A percentile compares a stretch with the other conserved stretches of the same genome.
Conservation (phyloP, 192 early-diverging fungal genomes). For the Pilaira anomala region DNA sequence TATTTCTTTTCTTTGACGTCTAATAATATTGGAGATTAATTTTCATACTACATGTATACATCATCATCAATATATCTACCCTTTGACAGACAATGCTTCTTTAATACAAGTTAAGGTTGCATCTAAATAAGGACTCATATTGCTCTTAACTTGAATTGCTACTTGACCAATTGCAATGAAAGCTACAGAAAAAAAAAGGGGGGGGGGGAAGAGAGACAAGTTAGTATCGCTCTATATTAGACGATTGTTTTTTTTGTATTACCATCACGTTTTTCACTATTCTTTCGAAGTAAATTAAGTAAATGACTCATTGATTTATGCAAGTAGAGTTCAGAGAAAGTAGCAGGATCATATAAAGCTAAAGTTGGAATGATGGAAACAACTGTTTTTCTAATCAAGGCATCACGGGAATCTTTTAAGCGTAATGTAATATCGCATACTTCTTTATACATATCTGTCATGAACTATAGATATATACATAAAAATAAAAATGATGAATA, state of each 20-base stretch:
- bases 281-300: constrained; percentile 66
- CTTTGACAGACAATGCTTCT: constrained; percentile 67
- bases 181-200: constrained; percentile 42
- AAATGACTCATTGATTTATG: constrained; percentile 72
- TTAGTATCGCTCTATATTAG: too few relatives aligned
- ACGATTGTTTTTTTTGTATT: neutral
- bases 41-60: neutral
- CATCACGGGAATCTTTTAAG: constrained; percentile 76
- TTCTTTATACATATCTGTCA: constrained; percentile 73
- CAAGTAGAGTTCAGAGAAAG: constrained; percentile 70
- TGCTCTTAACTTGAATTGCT: constrained; percentile 71
- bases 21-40: constrained; percentile 21
- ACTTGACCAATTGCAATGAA: constrained; percentile 86
- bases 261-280: constrained; percentile 58
- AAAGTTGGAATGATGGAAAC: constrained; percentile 80
- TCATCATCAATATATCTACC: constrained; percentile 40
- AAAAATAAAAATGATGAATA: too few relatives aligned
- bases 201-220: too few relatives aligned
- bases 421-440: constrained; percentile 74
- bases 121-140: constrained; percentile 80
- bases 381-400: constrained; percentile 76
- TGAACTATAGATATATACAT: constrained; percentile 56
- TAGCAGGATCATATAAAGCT: constrained; percentile 71
- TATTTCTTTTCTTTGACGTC: constrained; percentile 53
- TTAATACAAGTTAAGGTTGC: constrained; percentile 71